A percentile compares a stretch with the other conserved stretches of the same genome.
Conservation (phyloP, 73 alveolate species). For the Tetrahymena thermophila region DNA sequence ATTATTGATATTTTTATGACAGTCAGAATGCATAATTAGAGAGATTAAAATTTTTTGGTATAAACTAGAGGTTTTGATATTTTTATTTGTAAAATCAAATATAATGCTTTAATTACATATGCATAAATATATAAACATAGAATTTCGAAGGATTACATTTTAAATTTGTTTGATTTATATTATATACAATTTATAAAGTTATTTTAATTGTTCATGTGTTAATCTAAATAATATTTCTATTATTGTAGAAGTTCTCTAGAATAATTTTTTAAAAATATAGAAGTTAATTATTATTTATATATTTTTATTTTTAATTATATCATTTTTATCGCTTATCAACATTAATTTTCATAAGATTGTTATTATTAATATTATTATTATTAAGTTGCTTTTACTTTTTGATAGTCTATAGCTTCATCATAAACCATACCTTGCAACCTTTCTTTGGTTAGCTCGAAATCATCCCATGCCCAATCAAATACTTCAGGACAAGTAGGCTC, state of each 20-base stretch:
- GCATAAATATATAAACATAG: no score
- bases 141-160: no score
- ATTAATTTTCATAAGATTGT: background rate
- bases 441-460: constrained; percentile 75
- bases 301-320: background rate
- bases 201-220: background rate
- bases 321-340: background rate
- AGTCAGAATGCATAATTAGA: no score
- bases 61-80: no score
- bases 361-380: background rate
- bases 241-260: background rate
- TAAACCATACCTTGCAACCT: constrained; percentile 65
- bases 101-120: no score
- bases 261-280: background rate
- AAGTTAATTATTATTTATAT: background rate
- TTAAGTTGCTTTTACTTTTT: background rate
- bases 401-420: constrained; percentile 51
- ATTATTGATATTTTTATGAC: no score
- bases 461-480: constrained; percentile 89
- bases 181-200: background rate
- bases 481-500: constrained; percentile 66
- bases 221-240: background rate
- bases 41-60: no score
- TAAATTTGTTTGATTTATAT: no score
- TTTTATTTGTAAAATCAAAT: no score